phyloP scores from a whole-genome alignment of 164 flowering plant species.

The Saururus chinensis region DNA sequence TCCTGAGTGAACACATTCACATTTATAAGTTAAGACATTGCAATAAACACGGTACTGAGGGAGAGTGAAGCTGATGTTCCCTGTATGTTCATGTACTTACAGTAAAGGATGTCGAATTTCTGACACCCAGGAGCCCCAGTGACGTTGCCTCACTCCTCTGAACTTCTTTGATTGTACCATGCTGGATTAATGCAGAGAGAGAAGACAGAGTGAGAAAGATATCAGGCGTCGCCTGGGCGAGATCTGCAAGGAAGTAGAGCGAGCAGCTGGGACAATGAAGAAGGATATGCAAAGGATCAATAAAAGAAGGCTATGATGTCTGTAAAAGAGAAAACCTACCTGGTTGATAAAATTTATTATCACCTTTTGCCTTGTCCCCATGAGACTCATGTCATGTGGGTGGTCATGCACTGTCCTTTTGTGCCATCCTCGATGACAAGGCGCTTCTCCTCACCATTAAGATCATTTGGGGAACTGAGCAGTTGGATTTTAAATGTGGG shows the following conservation, averaged over 20 bases:
- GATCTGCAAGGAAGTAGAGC: conserved; percentile 1
- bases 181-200: conserved; percentile 8
- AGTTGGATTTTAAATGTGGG: too few relatives aligned
- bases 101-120: conserved; percentile 81
- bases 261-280: background rate
- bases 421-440: too few relatives aligned
- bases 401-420: too few relatives aligned
- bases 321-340: conserved; percentile 10
- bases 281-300: background rate
- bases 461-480: too few relatives aligned
- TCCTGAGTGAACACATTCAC: conserved; percentile 20
- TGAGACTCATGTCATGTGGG: too few relatives aligned
- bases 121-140: conserved; percentile 94
- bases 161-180: conserved; percentile 76
- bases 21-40: too few relatives aligned
- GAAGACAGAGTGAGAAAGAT: conserved; percentile 1
- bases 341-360: background rate
- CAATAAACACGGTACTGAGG: background rate
- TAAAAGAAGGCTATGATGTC: conserved; percentile 6
- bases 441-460: too few relatives aligned
- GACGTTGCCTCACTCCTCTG: conserved; percentile 85
- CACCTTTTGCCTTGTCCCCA: too few relatives aligned
- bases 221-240: background rate
- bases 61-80: background rate
- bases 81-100: conserved; percentile 18